Evolutionary conservation across 2,329 filamentous ascomycete species (phyloP).

Genomic region (Beauveria rudraprayagi): DNA sequence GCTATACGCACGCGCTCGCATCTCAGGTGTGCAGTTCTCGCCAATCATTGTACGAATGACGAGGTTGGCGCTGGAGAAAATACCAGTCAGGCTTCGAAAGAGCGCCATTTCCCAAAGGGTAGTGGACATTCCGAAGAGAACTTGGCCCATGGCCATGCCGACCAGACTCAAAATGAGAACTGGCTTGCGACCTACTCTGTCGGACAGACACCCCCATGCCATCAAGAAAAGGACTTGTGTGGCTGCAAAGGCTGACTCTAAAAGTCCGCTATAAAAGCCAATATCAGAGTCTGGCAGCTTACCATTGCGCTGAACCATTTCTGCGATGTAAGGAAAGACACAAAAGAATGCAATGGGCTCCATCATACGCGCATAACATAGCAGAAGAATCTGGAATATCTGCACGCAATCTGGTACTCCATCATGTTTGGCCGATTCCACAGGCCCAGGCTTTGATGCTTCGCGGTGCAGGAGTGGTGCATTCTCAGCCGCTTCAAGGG

Average conservation of each 20-base stretch:
- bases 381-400: conserved; percentile 48
- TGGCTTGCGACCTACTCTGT: conserved; percentile 64
- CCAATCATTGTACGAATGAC: conserved; percentile 68
- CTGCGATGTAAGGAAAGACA: conserved; percentile 72
- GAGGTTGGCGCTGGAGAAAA: conserved; percentile 66
- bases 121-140: conserved; percentile 60
- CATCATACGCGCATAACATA: conserved; percentile 64
- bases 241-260: conserved; percentile 64
- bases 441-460: neutral
- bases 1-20: neutral
- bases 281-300: conserved; percentile 53
- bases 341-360: conserved; percentile 75
- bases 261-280: conserved; percentile 71
- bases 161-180: conserved; percentile 58
- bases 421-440: neutral
- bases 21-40: neutral
- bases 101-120: conserved; percentile 65
- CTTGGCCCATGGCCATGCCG: conserved; percentile 53
- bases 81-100: conserved; percentile 60
- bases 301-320: conserved; percentile 65
- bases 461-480: neutral
- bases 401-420: neutral
- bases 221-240: conserved; percentile 75
- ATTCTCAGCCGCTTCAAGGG: neutral
- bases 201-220: conserved; percentile 55